phyloP scores from a whole-genome alignment of 768 basidiomycete species.

The Mycena indigotica region DNA sequence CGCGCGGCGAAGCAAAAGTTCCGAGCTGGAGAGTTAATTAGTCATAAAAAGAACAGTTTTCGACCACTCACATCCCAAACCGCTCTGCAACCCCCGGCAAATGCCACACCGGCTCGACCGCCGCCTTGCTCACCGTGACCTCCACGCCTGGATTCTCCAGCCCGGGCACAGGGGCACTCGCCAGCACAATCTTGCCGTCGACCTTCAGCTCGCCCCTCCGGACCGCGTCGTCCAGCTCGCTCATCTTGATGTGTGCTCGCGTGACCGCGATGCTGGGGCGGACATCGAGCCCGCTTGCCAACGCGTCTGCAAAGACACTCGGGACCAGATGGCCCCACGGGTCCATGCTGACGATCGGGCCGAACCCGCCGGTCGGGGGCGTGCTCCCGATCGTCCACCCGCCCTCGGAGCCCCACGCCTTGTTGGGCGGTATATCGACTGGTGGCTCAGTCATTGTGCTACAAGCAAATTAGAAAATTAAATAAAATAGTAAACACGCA shows the following conservation, averaged over 20 bases:
- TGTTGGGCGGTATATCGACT: slow-evolving; percentile 73
- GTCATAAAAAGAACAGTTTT: neutral
- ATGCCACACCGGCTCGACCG: slow-evolving; percentile 96
- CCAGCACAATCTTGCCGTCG: slow-evolving; percentile 83
- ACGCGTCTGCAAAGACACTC: slow-evolving; percentile 65
- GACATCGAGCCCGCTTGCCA: slow-evolving; percentile 74
- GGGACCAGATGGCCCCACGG: slow-evolving; percentile 92
- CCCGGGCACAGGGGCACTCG: slow-evolving; percentile 63
- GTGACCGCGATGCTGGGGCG: slow-evolving; percentile 94
- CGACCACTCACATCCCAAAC: slow-evolving; percentile 77
- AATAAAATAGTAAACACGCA: neutral
- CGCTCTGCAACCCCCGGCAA: slow-evolving; percentile 90
- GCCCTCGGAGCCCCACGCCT: slow-evolving; percentile 55
- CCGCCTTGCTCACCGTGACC: slow-evolving; percentile 87
- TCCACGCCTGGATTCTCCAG: slow-evolving; percentile 84
- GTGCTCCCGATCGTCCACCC: slow-evolving; percentile 40
- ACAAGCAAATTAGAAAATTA: too few relatives aligned
- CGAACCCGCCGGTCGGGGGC: slow-evolving; percentile 30
- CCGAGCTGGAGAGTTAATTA: slow-evolving; percentile 53
- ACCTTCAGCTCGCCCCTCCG: slow-evolving; percentile 69
- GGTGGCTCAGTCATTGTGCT: slow-evolving; percentile 78
- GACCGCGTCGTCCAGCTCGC: slow-evolving; percentile 84
- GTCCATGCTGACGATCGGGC: slow-evolving; percentile 82
- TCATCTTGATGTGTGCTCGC: slow-evolving; percentile 91
- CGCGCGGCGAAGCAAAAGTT: slow-evolving; percentile 81